Conservation (phyloP, 805 yeast genomes). For the Candida nemodendra region DNA sequence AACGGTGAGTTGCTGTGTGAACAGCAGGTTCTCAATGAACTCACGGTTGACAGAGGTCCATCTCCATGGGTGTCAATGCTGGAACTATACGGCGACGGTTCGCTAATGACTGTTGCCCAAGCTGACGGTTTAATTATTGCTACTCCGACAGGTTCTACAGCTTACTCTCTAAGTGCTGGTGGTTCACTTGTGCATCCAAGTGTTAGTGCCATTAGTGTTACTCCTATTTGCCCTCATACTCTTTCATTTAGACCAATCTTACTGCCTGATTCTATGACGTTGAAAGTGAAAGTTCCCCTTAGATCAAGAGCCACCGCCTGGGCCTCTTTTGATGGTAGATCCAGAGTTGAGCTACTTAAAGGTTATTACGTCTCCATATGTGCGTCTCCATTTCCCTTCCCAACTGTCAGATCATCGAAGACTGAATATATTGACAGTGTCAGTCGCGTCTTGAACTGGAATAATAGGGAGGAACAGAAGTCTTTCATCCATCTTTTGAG, state of each 20-base stretch:
- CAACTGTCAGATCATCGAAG: conserved; percentile 76
- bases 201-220: conserved; percentile 86
- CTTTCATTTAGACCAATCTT: conserved; percentile 89
- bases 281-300: conserved; percentile 76
- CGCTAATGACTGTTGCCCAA: conserved; percentile 82
- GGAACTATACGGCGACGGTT: conserved; percentile 85
- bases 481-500: conserved; percentile 66
- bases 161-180: conserved; percentile 92
- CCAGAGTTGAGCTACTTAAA: conserved; percentile 71
- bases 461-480: conserved; percentile 83
- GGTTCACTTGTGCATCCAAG: conserved; percentile 94
- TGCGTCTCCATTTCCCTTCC: conserved; percentile 91
- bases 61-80: conserved; percentile 88
- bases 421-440: conserved; percentile 83
- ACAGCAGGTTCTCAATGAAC: conserved; percentile 83
- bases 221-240: conserved; percentile 97
- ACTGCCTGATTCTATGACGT: conserved; percentile 87
- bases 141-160: conserved; percentile 96
- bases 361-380: conserved; percentile 85
- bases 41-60: conserved; percentile 92
- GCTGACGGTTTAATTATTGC: conserved; percentile 93
- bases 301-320: conserved; percentile 88
- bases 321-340: conserved; percentile 95
- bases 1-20: conserved; percentile 56
- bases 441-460: conserved; percentile 89